A percentile compares a stretch with the other conserved stretches of the same genome.
phyloP scores from a whole-genome alignment of 371 early-diverging fungal genomes.

The Mucor racemosus region DNA sequence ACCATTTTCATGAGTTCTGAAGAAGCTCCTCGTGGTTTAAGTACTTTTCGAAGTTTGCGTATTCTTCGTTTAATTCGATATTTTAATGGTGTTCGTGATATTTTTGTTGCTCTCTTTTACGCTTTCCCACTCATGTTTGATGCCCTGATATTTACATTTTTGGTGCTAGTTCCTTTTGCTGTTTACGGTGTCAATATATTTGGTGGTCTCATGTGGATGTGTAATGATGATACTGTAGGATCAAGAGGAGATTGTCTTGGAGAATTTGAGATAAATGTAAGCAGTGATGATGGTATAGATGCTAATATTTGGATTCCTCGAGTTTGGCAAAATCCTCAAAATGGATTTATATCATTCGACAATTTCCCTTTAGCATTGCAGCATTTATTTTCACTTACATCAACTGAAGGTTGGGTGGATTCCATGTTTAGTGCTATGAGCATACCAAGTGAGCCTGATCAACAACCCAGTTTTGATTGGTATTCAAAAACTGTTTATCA shows the following conservation, averaged over 20 bases:
- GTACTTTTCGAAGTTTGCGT: constrained; percentile 60
- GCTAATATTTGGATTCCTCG: constrained; percentile 51
- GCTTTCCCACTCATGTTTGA: constrained; percentile 63
- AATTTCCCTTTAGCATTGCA: constrained; percentile 51
- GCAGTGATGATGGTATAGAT: constrained; percentile 34
- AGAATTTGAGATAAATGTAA: constrained; percentile 47
- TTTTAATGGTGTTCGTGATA: constrained; percentile 61
- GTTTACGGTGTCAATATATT: constrained; percentile 66
- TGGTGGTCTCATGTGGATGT: constrained; percentile 59
- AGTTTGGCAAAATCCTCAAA: constrained; percentile 58
- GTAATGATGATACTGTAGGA: constrained; percentile 50
- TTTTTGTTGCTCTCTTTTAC: constrained; percentile 59
- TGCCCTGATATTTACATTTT: constrained; percentile 54
- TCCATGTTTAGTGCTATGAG: constrained; percentile 58
- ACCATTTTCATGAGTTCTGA: constrained; percentile 46
- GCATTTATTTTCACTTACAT: constrained; percentile 59
- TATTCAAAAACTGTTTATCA: constrained; percentile 55
- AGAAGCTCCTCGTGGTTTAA: constrained; percentile 43
- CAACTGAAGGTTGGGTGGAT: constrained; percentile 65
- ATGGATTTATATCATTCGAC: constrained; percentile 55
- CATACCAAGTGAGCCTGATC: constrained; percentile 48
- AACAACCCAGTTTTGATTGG: constrained; percentile 55
- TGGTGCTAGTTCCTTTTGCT: constrained; percentile 62
- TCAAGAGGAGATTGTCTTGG: constrained; percentile 52
- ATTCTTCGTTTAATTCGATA: constrained; percentile 64